A percentile compares a stretch with the other conserved stretches of the same genome.
phyloP scores from a whole-genome alignment of 192 early-diverging fungal species.

The Gigaspora rosea region DNA sequence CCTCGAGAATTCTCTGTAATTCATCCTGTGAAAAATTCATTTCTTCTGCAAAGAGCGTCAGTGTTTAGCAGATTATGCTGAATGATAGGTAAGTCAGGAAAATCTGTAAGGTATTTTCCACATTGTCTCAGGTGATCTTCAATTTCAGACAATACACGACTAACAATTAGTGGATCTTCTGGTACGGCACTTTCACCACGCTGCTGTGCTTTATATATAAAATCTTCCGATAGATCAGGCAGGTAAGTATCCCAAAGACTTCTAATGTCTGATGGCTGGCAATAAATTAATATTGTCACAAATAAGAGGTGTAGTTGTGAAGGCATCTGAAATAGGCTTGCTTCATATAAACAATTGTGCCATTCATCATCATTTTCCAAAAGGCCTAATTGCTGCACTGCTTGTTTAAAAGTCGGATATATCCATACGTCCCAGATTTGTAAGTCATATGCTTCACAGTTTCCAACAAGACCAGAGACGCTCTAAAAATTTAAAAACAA shows the following conservation, averaged over 20 bases:
- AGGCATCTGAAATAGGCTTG: not conserved
- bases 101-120: not conserved
- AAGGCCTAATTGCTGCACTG: constrained; percentile 15
- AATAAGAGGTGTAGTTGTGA: constrained; percentile 27
- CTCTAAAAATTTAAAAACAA: no score
- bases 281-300: constrained; percentile 22
- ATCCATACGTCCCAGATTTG: no score
- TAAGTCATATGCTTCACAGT: no score
- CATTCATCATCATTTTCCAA: no score
- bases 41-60: not conserved
- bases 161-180: not conserved
- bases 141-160: not conserved
- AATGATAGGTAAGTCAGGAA: not conserved
- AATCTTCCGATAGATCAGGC: constrained; percentile 23
- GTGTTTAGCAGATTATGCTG: not conserved
- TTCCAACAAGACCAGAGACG: no score
- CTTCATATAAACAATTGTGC: constrained; percentile 9
- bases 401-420: constrained; percentile 29
- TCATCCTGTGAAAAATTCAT: not conserved
- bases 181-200: no score
- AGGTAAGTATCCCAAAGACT: not conserved
- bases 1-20: not conserved
- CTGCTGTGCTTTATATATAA: not conserved
- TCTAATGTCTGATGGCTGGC: not conserved
- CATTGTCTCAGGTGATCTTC: not conserved